Percentiles rank a stretch among this genome's conserved stretches.
These are phyloP conservation scores for Didymella exigua DNA, from an alignment of 2,329 filamentous ascomycete species.

Conservation along the genomic window DNA sequence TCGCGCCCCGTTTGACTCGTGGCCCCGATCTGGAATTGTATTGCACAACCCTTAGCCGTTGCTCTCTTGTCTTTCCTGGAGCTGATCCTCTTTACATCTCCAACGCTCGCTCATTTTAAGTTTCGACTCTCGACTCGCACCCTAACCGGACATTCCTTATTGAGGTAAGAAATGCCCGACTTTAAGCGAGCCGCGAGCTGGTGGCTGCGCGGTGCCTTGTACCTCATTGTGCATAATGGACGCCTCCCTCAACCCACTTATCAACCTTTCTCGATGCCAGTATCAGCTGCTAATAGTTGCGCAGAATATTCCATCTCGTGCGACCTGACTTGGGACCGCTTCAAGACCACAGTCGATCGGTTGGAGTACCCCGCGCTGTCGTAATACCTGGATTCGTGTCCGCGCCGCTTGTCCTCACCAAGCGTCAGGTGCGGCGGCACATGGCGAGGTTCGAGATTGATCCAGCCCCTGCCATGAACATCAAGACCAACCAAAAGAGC, in stretches of 20 bases:
- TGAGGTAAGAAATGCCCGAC: constrained; percentile 27
- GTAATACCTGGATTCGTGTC: neutral
- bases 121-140: neutral
- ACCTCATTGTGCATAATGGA: constrained; percentile 3
- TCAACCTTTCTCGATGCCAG: neutral
- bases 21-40: neutral
- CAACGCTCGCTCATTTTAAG: neutral
- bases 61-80: neutral
- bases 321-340: neutral
- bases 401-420: neutral
- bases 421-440: constrained; percentile 4
- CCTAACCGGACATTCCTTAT: constrained; percentile 9
- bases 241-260: neutral
- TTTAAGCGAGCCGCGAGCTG: constrained; percentile 21
- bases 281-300: constrained; percentile 3
- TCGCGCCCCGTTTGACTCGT: neutral
- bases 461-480: constrained; percentile 6
- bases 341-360: neutral
- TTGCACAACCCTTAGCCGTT: neutral
- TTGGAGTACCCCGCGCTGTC: neutral
- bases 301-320: neutral
- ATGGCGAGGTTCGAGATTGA: constrained; percentile 5
- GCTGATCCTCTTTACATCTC: neutral
- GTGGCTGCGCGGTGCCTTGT: constrained; percentile 8
- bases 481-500: neutral